Base-by-base conservation (phyloP, 2,329 filamentous ascomycete genomes). In the Phaeosphaeria sp. region DNA sequence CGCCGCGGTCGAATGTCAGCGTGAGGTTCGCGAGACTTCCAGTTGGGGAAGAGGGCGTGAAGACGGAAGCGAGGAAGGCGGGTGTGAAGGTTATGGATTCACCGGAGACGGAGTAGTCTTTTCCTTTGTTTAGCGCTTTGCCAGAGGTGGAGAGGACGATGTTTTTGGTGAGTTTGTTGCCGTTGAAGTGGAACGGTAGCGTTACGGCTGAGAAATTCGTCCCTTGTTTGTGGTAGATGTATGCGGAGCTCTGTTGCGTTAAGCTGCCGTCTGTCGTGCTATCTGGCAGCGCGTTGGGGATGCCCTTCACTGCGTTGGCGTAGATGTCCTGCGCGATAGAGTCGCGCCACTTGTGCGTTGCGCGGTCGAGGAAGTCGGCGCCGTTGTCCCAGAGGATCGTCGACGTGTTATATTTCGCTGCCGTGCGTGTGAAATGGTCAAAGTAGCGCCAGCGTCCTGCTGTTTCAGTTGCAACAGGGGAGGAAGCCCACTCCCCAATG, bases 361-460 rank as follows among this genome's bases (percentile, higher is more conserved):
- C 73, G 39, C 86, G 82, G 63, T 87, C 77, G 11, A 87, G 77
- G 42, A 85, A 82, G 62, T 87, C 85, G 2, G 78, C 68, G 0
- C 86, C 85, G 56, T 87, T 88, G 66, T 88, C 86, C 86, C 86
- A 88, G 6, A 88, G 68, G 1, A 87, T 76, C 3, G 81, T 78
- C 1, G 81, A 73, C 7, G 83, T 84, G 59, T 82, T 78, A 63
- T 85, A 83, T 46, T 81, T 78, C 1, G 74, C 77, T 0, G 83
- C 82, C 0, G 79, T 82, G 25, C 80, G 80, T 20, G 82, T 71
- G 52, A 88, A 77, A 57, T 81, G 79, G 68, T 88, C 85, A 52
- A 81, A 83, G 67, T 86, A 88, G 55, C 82, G 83, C 82, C 86
- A 87, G 46, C 85, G 78, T 1, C 82, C 85, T 0, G 83, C 83